These are phyloP conservation scores for Phytophthora multivora DNA, from an alignment of 352 stramenopile species.

Conservation along the genomic window DNA sequence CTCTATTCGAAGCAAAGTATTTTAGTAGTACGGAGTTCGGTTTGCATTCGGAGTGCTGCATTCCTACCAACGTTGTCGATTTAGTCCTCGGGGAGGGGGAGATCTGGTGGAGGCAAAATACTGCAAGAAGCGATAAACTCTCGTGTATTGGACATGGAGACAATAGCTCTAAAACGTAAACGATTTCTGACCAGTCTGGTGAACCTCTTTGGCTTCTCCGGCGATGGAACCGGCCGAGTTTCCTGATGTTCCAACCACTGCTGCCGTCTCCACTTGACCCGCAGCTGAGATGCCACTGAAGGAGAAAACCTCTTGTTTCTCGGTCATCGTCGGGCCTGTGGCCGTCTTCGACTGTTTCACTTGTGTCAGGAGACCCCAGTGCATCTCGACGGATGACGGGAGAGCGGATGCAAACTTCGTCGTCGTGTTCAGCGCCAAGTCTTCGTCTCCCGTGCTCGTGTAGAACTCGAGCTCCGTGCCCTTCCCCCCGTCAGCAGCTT, in stretches of 20 bases:
- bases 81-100: no score
- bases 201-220: constrained; percentile 1
- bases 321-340: constrained; percentile 42
- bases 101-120: no score
- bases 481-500: constrained; percentile 11
- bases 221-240: constrained; percentile 1
- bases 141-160: no score
- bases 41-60: no score
- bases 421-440: constrained; percentile 34
- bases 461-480: constrained; percentile 41
- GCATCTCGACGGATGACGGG: constrained; percentile 38
- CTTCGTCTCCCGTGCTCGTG: constrained; percentile 39
- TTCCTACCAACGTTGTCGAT: no score
- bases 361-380: constrained; percentile 56
- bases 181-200: constrained; percentile 14
- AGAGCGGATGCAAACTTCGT: constrained; percentile 14
- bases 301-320: constrained; percentile 48
- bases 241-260: not conserved
- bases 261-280: constrained; percentile 1
- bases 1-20: no score
- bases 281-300: constrained; percentile 62
- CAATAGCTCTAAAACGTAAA: constrained; percentile 15
- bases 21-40: no score
- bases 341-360: constrained; percentile 52
- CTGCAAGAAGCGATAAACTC: no score